Conservation (phyloP, 208 protist species). For the Porcisia hertigi region DNA sequence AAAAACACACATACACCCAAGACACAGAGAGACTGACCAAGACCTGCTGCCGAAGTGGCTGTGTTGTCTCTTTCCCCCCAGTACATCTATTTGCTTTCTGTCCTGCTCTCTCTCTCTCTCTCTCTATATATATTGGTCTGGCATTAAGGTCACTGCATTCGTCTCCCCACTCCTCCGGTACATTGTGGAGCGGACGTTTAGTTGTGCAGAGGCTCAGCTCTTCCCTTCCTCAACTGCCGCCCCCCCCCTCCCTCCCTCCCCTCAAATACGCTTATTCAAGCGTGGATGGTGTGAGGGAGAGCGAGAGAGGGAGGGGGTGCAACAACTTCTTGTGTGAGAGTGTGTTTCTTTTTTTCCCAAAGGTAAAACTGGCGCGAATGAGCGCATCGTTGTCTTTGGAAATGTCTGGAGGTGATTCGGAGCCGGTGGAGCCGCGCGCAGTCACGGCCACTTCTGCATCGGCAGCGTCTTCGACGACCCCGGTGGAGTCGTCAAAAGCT, state of each 20-base stretch:
- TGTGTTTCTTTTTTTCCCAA: not conserved
- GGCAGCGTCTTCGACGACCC: not conserved
- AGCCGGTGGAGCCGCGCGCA: not conserved
- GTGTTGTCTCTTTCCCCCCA: too few relatives aligned
- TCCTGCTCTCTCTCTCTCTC: not conserved
- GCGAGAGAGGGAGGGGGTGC: too few relatives aligned
- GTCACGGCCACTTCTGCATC: not conserved
- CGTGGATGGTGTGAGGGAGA: not conserved
- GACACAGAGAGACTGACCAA: too few relatives aligned
- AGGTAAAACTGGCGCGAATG: not conserved
- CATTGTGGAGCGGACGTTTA: not conserved
- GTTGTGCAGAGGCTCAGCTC: not conserved
- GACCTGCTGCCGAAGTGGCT: too few relatives aligned
- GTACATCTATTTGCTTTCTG: too few relatives aligned
- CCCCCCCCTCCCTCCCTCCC: not conserved
- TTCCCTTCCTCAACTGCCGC: not conserved
- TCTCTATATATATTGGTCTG: not conserved
- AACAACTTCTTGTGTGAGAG: not conserved
- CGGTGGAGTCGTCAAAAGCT: constrained; percentile 2
- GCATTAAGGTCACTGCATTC: not conserved
- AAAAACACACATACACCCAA: too few relatives aligned
- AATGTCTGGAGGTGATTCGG: not conserved
- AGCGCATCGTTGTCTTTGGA: not conserved
- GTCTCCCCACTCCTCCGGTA: not conserved
- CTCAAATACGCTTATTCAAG: not conserved